A percentile compares a stretch with the other conserved stretches of the same genome.
Conservation (phyloP, 768 basidiomycete species). For the Agaricus blazei region DNA sequence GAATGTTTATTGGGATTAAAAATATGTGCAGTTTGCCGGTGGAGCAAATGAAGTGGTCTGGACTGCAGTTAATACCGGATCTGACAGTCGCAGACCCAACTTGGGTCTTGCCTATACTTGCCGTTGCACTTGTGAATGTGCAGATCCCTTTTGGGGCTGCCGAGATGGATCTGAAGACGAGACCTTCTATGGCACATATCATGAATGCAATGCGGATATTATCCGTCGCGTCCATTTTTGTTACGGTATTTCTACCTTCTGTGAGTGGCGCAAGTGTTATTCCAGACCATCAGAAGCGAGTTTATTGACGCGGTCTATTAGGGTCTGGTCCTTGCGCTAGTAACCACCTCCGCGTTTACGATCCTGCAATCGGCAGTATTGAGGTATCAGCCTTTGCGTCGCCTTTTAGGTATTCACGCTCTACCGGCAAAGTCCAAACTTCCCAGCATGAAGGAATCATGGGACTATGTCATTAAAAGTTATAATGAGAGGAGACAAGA, state of each 20-base stretch:
- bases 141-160: constrained; percentile 62
- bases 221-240: constrained; percentile 43
- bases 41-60: constrained; percentile 71
- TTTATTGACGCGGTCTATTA: constrained; percentile 11
- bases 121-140: constrained; percentile 56
- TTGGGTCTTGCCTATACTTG: constrained; percentile 59
- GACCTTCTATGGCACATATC: constrained; percentile 56
- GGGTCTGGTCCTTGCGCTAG: constrained; percentile 38
- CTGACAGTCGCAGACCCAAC: constrained; percentile 76
- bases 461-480: not conserved
- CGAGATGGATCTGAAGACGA: constrained; percentile 52
- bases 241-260: constrained; percentile 52
- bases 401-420: constrained; percentile 30
- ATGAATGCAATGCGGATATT: constrained; percentile 63
- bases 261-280: constrained; percentile 38
- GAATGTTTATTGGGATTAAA: constrained; percentile 80
- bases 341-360: constrained; percentile 37
- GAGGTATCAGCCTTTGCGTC: constrained; percentile 37
- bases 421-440: constrained; percentile 19
- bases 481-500: not conserved
- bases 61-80: constrained; percentile 69
- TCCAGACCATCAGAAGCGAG: not conserved
- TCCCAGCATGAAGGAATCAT: constrained; percentile 1
- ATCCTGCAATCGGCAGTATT: constrained; percentile 46
- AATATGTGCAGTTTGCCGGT: constrained; percentile 67